phyloP scores from a whole-genome alignment of 805 yeast genomes.

The Spathaspora hagerdaliae region DNA sequence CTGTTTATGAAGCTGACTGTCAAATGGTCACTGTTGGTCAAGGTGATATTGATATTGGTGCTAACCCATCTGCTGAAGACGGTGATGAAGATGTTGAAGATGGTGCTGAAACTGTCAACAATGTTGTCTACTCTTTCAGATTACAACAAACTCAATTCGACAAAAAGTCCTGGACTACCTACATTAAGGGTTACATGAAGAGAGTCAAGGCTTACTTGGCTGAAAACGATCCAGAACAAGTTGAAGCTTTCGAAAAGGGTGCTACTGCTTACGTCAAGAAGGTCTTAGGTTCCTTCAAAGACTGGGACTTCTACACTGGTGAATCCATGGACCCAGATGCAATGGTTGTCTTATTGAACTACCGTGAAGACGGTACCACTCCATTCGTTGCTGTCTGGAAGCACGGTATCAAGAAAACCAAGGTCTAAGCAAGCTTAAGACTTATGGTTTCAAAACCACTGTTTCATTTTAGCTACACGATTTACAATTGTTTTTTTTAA shows the following conservation, averaged over 20 bases:
- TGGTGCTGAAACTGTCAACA: slow-evolving; percentile 89
- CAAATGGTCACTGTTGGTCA: slow-evolving; percentile 84
- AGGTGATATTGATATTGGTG: slow-evolving; percentile 97
- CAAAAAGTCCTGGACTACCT: slow-evolving; percentile 95
- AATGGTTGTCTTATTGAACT: slow-evolving; percentile 96
- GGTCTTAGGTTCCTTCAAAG: slow-evolving; percentile 91
- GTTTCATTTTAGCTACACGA: too few relatives aligned
- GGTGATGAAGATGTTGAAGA: slow-evolving; percentile 82
- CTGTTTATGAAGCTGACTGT: slow-evolving; percentile 96
- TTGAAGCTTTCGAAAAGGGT: slow-evolving; percentile 93
- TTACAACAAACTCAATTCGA: slow-evolving; percentile 93
- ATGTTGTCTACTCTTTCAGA: slow-evolving; percentile 98
- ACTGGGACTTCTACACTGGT: slow-evolving; percentile 99
- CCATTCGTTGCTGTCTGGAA: slow-evolving; percentile 98
- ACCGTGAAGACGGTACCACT: slow-evolving; percentile 99
- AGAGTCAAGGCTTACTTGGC: slow-evolving; percentile 84
- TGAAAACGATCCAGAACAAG: slow-evolving; percentile 83
- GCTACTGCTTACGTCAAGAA: slow-evolving; percentile 95
- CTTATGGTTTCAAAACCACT: too few relatives aligned
- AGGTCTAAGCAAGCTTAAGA: slow-evolving; percentile 58
- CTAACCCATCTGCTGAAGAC: slow-evolving; percentile 98
- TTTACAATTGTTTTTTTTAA: background rate
- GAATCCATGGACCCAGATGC: slow-evolving; percentile 99
- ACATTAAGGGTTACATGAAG: slow-evolving; percentile 99
- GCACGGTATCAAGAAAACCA: slow-evolving; percentile 89